Base-by-base conservation (phyloP, 2,329 filamentous ascomycete genomes). In the Harringtonia aguacate region DNA sequence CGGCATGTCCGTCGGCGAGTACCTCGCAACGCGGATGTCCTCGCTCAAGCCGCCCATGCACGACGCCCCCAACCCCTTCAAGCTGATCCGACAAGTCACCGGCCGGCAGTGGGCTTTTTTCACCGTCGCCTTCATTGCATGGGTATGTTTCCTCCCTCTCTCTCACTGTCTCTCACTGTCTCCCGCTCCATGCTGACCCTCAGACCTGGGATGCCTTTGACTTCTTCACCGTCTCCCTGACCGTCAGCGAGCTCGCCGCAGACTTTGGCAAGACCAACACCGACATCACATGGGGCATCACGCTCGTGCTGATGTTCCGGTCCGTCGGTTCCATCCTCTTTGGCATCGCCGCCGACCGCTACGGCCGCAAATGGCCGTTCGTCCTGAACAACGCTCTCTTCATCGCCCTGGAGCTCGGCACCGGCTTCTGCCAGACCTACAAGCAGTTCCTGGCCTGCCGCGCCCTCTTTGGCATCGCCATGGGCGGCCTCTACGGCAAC, bases 341-440 rank as follows among this genome's bases (percentile, higher is more conserved):
- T 50, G 86, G 86, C 46, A 66, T 90, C 20, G 78, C 82, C 1
- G 82, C 84, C 51, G 86, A 94, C 61, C 79, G 79, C 51, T 92
- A 78, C 58, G 86, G 86, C 8, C 76, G 86, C 44, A 90, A 89
- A 64, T 86, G 83, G 80, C 84, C 85, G 36, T 86, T 89, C 81
- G 80, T 89, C 9, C 53, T 77, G 54, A 90, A 90, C 67, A 84
- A 89, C 77, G 67, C 88, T 46, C 64, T 69, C 5, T 52, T 60
- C 27, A 76, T 76, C 24, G 56, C 74, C 13, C 62, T 84, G 20
- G 77, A 84, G 58, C 49, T 55, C 15, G 84, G 79, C 21, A 92
- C 86, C 17, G 87, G 87, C 53, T 92, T 87, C 63, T 75, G 77
- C 56, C 55, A 59, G 0, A 88, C 81, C 0, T 92, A 86, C 58